Percentiles rank a stretch among this genome's conserved stretches.
phyloP scores from a whole-genome alignment of 306 rosid species.

The Trichosanthes cucumerina region DNA sequence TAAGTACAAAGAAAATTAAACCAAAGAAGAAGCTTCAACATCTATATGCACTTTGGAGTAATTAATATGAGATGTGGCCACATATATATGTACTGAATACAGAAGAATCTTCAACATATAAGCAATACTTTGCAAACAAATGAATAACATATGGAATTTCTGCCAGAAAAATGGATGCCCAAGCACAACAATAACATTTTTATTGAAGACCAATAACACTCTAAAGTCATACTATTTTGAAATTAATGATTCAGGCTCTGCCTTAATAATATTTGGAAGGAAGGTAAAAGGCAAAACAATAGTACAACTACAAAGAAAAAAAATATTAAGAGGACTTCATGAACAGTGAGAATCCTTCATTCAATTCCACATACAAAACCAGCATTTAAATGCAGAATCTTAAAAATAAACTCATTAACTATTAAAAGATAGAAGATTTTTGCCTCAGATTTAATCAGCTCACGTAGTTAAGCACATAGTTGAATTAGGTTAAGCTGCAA shows the following conservation, averaged over 20 bases:
- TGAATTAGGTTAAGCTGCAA: too few species aligned
- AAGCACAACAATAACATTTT: not conserved
- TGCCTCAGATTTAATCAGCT: too few species aligned
- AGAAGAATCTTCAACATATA: not conserved
- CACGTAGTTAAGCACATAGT: too few species aligned
- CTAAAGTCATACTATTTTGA: too few species aligned
- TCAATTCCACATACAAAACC: not conserved
- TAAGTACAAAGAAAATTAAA: not conserved
- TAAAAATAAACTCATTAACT: not conserved
- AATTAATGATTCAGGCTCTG: too few species aligned
- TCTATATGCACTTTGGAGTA: too few species aligned
- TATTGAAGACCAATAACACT: too few species aligned
- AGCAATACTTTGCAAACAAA: not conserved
- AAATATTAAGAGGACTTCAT: not conserved
- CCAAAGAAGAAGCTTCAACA: too few species aligned
- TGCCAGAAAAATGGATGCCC: not conserved
- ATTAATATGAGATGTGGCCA: not conserved
- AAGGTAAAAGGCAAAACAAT: slow-evolving; percentile 2
- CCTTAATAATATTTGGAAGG: slow-evolving; percentile 62
- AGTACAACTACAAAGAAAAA: not conserved
- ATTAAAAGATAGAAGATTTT: not conserved
- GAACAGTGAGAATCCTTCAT: not conserved
- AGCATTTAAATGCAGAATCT: slow-evolving; percentile 1
- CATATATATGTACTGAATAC: not conserved
- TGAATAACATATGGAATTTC: not conserved